phyloP scores from a whole-genome alignment of 768 basidiomycete genomes.

The Cystoderma amianthinum region DNA sequence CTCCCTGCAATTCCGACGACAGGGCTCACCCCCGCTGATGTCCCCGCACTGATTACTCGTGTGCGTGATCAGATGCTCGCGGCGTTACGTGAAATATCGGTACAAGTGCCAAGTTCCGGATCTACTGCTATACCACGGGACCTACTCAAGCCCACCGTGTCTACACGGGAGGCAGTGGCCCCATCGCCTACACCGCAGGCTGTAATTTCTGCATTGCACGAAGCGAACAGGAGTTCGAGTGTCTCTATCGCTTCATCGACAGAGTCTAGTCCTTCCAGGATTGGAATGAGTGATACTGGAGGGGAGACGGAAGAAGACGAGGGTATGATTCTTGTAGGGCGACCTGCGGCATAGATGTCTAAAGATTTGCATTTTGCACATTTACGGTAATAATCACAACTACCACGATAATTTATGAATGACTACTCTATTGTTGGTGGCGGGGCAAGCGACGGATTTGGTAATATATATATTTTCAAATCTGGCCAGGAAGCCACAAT shows the following conservation, averaged over 20 bases:
- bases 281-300: conserved; percentile 44
- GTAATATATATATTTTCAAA: no score
- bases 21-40: conserved; percentile 65
- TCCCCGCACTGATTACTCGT: conserved; percentile 53
- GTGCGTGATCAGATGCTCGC: conserved; percentile 78
- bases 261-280: conserved; percentile 17
- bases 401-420: background rate
- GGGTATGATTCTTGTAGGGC: conserved; percentile 72
- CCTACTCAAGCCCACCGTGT: background rate
- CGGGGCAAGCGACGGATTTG: no score
- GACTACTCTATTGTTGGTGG: no score
- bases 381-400: background rate
- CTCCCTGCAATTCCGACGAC: conserved; percentile 83
- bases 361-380: background rate
- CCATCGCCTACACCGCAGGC: background rate
- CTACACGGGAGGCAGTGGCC: background rate
- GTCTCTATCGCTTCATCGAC: conserved; percentile 27
- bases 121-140: conserved; percentile 6
- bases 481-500: no score
- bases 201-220: background rate
- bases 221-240: conserved; percentile 14
- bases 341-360: conserved; percentile 29
- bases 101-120: conserved; percentile 27
- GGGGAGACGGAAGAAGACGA: conserved; percentile 81
- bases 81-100: conserved; percentile 72